Evolutionary conservation across 2,329 filamentous ascomycete genomes (phyloP), one percentile per base, ranked within the genome.

Genomic region (Fusarium mundagurra): DNA sequence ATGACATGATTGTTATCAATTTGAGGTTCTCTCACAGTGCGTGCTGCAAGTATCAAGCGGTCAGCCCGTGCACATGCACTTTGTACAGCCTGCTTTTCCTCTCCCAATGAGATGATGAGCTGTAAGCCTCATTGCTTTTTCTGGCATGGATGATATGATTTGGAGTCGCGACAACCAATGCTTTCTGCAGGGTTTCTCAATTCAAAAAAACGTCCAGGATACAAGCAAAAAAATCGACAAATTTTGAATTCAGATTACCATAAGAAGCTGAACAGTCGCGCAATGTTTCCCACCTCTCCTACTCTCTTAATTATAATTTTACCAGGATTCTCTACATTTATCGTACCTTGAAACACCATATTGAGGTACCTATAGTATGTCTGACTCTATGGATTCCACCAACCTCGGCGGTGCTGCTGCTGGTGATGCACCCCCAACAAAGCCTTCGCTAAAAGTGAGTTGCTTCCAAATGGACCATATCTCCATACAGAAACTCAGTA

Each of bases 391-490:
- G 6, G 27, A 67, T 39, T 8, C 38, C 0, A 31, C 38, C 5
- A 7, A 24, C 3, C 27, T 39, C 3, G n/a, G 4, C 22, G 16
- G 11, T 24, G 9, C 5, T 13, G 14, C 3, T 16, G 27, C n/a
- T 14, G 38, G n/a, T 5, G 20, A 13, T 12, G 3, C 11, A n/a
- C 3, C 18, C 11, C 39, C 34, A 12, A 22, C 24, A 22, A 68
- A 68, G 24, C 41, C 1, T 9, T 43, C 63, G 14, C 29, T 53
- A 1, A 41, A 2, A 8, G 63, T 67, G 6, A 68, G 65, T 47
- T 5, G 24, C 11, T 16, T 0, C n/a, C n/a, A 10, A 8, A 2
- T 10, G 0, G 5, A 11, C 2, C 5, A 8, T 0, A 6, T 0
- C 8, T 9, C 10, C 0, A 13, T 31, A 4, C 0, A 3, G 7